Conservation (phyloP, 2,329 filamentous ascomycete genomes). For the Fusarium globosum region DNA sequence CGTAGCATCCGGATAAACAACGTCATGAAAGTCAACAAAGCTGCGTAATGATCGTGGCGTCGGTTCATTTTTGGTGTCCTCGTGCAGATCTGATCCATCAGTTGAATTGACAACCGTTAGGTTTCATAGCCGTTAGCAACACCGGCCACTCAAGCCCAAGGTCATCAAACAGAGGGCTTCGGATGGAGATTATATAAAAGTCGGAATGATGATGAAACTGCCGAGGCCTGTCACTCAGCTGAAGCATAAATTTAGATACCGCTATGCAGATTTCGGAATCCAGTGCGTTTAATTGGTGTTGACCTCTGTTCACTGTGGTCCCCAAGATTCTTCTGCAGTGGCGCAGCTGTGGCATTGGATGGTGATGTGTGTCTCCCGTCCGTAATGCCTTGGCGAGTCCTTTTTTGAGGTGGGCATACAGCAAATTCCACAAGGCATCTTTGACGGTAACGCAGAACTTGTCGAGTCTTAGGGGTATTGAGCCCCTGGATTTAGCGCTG, state of each 20-base stretch:
- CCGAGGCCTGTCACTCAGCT: conserved; percentile 24
- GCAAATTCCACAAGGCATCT: not conserved
- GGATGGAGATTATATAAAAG: conserved; percentile 1
- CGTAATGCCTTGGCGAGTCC: conserved; percentile 3
- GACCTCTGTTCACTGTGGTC: not conserved
- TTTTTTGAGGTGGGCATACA: not conserved
- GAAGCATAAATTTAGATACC: conserved; percentile 18
- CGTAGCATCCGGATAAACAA: conserved; percentile 17
- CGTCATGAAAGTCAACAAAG: conserved; percentile 16
- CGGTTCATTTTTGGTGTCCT: not conserved
- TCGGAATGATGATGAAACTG: not conserved
- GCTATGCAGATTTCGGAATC: not conserved
- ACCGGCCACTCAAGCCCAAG: not conserved
- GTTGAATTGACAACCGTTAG: not conserved
- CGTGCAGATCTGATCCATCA: not conserved
- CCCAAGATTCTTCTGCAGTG: conserved; percentile 19
- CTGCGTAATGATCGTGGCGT: conserved; percentile 19
- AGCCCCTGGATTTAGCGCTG: conserved; percentile 14
- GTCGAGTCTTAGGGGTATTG: not conserved
- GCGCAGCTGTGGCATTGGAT: conserved; percentile 33
- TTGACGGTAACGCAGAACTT: not conserved
- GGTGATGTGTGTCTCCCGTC: not conserved
- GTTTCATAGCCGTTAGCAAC: not conserved
- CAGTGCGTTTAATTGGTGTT: conserved; percentile 21
- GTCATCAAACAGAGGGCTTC: not conserved